phyloP scores from a whole-genome alignment of 2,329 filamentous ascomycete species.

The Aspergillus sergii region DNA sequence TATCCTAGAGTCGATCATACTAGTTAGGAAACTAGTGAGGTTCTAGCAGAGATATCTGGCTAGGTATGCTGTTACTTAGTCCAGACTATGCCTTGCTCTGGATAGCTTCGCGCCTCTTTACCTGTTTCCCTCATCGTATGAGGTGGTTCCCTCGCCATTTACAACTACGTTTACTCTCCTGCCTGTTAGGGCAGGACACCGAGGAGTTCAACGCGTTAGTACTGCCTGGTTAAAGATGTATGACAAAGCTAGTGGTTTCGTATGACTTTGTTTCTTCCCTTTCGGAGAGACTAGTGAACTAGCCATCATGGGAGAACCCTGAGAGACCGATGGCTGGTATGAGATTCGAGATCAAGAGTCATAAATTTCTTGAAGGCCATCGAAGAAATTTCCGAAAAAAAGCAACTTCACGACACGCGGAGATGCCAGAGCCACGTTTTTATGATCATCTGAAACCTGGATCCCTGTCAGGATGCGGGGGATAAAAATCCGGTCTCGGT shows the following conservation, averaged over 20 bases:
- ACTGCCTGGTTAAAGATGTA: not conserved
- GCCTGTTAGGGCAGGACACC: not conserved
- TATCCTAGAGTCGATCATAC: not conserved
- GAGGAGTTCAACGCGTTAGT: not conserved
- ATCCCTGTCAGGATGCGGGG: slow-evolving; percentile 9
- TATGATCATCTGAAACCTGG: slow-evolving; percentile 13
- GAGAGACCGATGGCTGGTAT: not conserved
- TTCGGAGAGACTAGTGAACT: not conserved
- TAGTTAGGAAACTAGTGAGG: not conserved
- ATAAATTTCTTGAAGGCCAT: not conserved
- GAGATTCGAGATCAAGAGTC: not conserved
- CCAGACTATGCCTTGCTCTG: not conserved
- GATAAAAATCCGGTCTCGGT: not conserved
- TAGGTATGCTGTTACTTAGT: not conserved
- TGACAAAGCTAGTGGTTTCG: not conserved
- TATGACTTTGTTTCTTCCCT: not conserved
- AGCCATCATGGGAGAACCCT: not conserved
- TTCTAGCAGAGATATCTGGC: not conserved
- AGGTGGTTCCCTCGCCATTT: not conserved
- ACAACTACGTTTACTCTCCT: not conserved
- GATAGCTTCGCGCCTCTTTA: not conserved
- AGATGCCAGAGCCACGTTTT: slow-evolving; percentile 21
- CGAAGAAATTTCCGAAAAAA: slow-evolving; percentile 22
- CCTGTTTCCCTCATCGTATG: not conserved
- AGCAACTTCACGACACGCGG: slow-evolving; percentile 16